phyloP scores from a whole-genome alignment of 2,329 filamentous ascomycete genomes.

The Metarhizium guizhouense region DNA sequence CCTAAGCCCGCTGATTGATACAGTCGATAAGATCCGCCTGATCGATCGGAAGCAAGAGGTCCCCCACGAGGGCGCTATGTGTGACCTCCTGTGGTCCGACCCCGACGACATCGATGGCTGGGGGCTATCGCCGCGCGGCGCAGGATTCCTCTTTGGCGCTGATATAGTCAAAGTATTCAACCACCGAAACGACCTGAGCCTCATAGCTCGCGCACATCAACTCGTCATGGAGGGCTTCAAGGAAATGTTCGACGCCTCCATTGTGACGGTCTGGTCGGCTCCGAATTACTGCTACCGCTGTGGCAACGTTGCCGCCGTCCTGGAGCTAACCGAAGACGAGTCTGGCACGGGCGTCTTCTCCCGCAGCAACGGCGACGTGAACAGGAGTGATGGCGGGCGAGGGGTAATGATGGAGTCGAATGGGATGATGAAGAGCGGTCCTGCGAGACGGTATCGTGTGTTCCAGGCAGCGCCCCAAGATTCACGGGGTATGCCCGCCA shows the following conservation, averaged over 20 bases:
- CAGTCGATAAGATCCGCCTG: conserved; percentile 88
- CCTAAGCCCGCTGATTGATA: conserved; percentile 82
- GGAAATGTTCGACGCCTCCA: conserved; percentile 94
- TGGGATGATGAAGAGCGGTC: conserved; percentile 47
- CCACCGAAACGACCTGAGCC: conserved; percentile 80
- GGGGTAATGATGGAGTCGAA: conserved; percentile 41
- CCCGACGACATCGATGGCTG: conserved; percentile 97
- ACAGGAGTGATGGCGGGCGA: conserved; percentile 42
- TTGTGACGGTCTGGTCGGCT: conserved; percentile 98
- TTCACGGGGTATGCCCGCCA: conserved; percentile 92
- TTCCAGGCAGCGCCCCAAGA: conserved; percentile 97
- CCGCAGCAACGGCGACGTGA: conserved; percentile 62
- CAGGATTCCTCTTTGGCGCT: conserved; percentile 89
- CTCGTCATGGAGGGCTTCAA: conserved; percentile 99
- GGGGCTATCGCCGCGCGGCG: conserved; percentile 87
- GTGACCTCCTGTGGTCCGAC: conserved; percentile 94
- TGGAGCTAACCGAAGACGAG: conserved; percentile 85
- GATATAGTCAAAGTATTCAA: conserved; percentile 97
- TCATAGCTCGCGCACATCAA: conserved; percentile 92
- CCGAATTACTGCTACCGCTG: conserved; percentile 97
- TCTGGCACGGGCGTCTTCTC: conserved; percentile 63
- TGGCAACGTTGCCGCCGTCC: conserved; percentile 88
- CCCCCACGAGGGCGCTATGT: conserved; percentile 97
- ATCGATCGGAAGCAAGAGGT: conserved; percentile 97
- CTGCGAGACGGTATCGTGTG: conserved; percentile 83